Evolutionary conservation across 1,284 basidiomycete species (phyloP), one percentile per base, ranked within the genome.

Genomic region (Microbotryum silenes-acaulis): DNA sequence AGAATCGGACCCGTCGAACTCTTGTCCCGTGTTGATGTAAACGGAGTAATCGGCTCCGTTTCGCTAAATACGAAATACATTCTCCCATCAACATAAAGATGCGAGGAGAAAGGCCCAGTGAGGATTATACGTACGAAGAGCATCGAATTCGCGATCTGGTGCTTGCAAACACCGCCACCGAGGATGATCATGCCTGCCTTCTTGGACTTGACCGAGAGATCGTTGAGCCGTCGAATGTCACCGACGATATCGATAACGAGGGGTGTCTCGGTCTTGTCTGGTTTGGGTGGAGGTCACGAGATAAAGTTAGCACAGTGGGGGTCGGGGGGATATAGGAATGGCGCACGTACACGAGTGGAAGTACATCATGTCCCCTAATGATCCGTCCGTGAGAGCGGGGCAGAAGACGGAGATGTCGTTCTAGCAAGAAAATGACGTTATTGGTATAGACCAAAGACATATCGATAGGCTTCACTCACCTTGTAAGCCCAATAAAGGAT

Each of bases 101-200:
- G 37, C 5, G 47, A 51, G 23, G 48, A 9, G 25, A 44, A 29
- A 20, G 6, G n/a, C 25, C 33, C 14, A 50, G 33, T 12, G 31
- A 48, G 53, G n/a, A 12, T 16, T 14, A 76, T 14, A 76, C 81
- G 73, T 75, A 94, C 92, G 73, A 98, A 97, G 25, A 99, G 79
- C 96, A 99, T 97, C 1, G 94, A 93, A 73, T 99, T 99, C 20
- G 93, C 93, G 62, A 99, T 97, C 74, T 98, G 96, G 75, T 98
- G 96, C 77, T 98, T 99, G 80, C 94, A 97, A 9, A 99, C 94
- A 2, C 96, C 96, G 18, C 96, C 96, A 16, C 96, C 96, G 8
- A 98, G 83, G 60, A 99, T 86, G 72, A 98, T 93, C 91, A 98
- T 98, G 3, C 96, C 96, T 6, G 96, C 96, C 76, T 93, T 94